Evolutionary conservation across 2,329 filamentous ascomycete genomes (phyloP), one percentile per base, ranked within the genome.

Genomic region (Talaromyces marneffei): DNA sequence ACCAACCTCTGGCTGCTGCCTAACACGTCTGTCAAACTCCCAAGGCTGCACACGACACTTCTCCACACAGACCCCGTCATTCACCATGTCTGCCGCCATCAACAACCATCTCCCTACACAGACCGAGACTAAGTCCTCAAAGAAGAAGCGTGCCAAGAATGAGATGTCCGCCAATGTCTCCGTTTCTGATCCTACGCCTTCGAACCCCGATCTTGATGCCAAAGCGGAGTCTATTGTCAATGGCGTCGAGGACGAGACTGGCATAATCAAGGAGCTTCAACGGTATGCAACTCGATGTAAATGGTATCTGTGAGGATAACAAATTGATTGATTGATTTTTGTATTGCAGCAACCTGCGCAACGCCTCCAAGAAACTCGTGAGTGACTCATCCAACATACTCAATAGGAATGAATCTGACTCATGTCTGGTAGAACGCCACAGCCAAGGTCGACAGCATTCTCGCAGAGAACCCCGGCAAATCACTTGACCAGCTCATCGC

Each of bases 321-420:
- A n/a, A n/a, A n/a, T n/a, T n/a, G n/a, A n/a, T 20, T 37, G 20
- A 55, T 40, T 55, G 8, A 12, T 12, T 57, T 62, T 63, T 46
- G 18, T 60, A 65, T 9, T 62, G 48, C 63, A 96, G 92, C 83
- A 91, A 86, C 76, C 90, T 97, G 69, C 92, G 93, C 72, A 96
- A 94, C 76, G 80, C 94, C 71, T 89, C 87, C 81, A 97, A 97
- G 85, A 97, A 97, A 80, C 87, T 97, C 70, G 91, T 96, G 78
- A 79, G 89, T 80, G 37, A 44, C 42, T 54, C 31, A 23, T 37
- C 33, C 25, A 14, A 18, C 18, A 60, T 59, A 31, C n/a, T 3
- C 16, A 3, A 50, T 35, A 33, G 1, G 27, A 52, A 33, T 23
- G 12, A 48, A 25, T 23, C 23, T 52, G 29, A 52, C n/a, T 52